Base-by-base conservation (phyloP, 2,329 filamentous ascomycete genomes). In the Sclerotinia trifoliorum region DNA sequence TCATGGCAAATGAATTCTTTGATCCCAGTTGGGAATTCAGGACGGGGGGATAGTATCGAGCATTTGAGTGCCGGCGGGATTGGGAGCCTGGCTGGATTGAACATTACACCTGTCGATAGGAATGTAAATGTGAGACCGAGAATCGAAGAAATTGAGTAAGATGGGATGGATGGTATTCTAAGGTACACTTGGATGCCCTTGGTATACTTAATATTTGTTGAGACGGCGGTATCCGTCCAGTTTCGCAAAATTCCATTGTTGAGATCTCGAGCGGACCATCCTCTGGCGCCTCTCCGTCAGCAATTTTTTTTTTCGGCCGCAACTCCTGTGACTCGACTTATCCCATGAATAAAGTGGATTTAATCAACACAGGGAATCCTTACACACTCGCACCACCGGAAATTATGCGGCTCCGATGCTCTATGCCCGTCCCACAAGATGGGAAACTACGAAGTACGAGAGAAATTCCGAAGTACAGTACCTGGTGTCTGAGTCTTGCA, bases 91-190 rank as follows among this genome's bases (percentile, higher is more conserved):
- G 80, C 80, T 56, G 84, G 84, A 0, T 74, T 86, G 69, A 77
- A 74, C 44, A 75, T 84, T 39, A 77, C 78, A 68, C 80, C 79
- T 55, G 72, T 72, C 39, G 55, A 55, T 24, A 63, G 65, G 15
- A 64, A 63, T 21, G 39, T 69, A 35, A 35, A 56, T 2, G 52
- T 63, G 57, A 76, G 79, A 69, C 81, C 82, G 21, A 80, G 80
- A 68, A 85, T 90, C 69, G 86, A 89, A 74, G 88, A 89, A 78
- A 81, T 90, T 72, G 87, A 89, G 75, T 89, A 79, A 74, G 48
- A 6, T 13, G 15, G 29, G 6, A 51, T 32, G 29, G n/a, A 60
- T 13, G 13, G 29, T 24, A n/a, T 61, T 13, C 19, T 13, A 24
- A 2, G 21, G 7, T 13, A 44, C 26, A 49, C 21, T 35, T 1